These are phyloP conservation scores for Coprinopsis marcescibilis DNA, from an alignment of 768 basidiomycete genomes.

Conservation along the genomic window DNA sequence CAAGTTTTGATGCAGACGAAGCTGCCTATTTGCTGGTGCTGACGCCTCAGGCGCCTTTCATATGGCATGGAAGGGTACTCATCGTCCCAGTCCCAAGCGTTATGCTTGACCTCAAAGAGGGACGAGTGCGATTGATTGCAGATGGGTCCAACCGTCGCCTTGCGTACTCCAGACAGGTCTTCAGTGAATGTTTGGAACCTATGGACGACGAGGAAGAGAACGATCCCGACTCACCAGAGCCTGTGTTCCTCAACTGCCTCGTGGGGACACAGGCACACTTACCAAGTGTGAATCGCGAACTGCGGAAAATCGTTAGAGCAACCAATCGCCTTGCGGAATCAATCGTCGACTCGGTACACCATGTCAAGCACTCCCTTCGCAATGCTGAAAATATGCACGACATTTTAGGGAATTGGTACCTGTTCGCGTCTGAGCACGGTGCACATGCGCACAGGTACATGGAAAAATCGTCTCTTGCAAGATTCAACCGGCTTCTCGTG, in stretches of 20 bases:
- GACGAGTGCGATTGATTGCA: slow-evolving; percentile 86
- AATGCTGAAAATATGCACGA: slow-evolving; percentile 70
- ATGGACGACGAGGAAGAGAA: slow-evolving; percentile 60
- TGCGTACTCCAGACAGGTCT: slow-evolving; percentile 68
- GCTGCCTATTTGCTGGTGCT: slow-evolving; percentile 78
- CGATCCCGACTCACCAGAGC: slow-evolving; percentile 26
- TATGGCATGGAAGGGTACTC: slow-evolving; percentile 89
- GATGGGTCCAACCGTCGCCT: slow-evolving; percentile 82
- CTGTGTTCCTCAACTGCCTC: slow-evolving; percentile 44
- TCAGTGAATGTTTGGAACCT: slow-evolving; percentile 58
- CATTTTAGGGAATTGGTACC: slow-evolving; percentile 88
- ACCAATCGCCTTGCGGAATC: slow-evolving; percentile 88
- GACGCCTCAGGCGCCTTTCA: slow-evolving; percentile 79
- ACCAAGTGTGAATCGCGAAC: slow-evolving; percentile 81
- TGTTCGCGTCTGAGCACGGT: slow-evolving; percentile 95
- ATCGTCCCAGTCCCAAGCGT: slow-evolving; percentile 69
- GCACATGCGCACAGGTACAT: slow-evolving; percentile 85
- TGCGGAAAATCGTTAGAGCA: slow-evolving; percentile 86
- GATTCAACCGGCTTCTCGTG: slow-evolving; percentile 81
- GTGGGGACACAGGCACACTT: slow-evolving; percentile 87
- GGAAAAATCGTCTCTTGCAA: slow-evolving; percentile 62
- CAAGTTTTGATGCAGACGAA: slow-evolving; percentile 50
- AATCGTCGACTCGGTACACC: slow-evolving; percentile 87
- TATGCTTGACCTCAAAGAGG: slow-evolving; percentile 80
- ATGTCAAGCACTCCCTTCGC: slow-evolving; percentile 66